Conservation (phyloP, 75 land plant species). For the Isoetes taiwanensis region DNA sequence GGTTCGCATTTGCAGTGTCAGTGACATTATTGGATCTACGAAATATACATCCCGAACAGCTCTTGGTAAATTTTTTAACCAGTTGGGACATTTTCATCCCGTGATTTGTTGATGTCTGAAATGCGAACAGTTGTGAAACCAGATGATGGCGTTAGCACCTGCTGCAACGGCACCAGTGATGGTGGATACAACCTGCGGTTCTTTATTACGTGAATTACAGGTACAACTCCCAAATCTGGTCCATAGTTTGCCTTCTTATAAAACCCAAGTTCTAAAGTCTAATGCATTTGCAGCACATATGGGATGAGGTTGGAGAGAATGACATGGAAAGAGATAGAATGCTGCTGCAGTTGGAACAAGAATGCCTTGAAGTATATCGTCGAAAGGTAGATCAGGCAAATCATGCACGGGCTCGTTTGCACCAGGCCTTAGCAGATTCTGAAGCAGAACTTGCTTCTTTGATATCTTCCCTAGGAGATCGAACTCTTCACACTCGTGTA, state of each 20-base stretch:
- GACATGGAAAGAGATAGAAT: constrained; percentile 57
- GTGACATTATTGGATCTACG: too few species aligned
- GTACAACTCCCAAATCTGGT: constrained; percentile 13
- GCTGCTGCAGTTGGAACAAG: constrained; percentile 70
- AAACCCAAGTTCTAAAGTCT: neutral
- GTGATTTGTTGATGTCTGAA: too few species aligned
- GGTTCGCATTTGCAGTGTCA: too few species aligned
- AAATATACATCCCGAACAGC: too few species aligned
- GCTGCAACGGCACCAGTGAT: neutral
- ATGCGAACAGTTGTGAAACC: too few species aligned
- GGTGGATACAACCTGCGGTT: constrained; percentile 69
- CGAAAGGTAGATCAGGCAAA: constrained; percentile 64
- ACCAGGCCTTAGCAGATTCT: constrained; percentile 36
- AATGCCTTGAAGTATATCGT: constrained; percentile 67
- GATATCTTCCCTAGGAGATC: constrained; percentile 63
- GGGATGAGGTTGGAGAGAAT: constrained; percentile 90
- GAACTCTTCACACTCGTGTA: constrained; percentile 6
- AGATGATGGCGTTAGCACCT: too few species aligned
- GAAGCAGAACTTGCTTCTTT: constrained; percentile 50
- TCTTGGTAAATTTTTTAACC: too few species aligned
- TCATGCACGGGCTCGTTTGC: constrained; percentile 50
- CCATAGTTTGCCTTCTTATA: neutral
- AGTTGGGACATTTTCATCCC: too few species aligned
- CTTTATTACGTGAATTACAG: constrained; percentile 73
- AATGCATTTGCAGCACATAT: constrained; percentile 42